Conservation (phyloP, 2,329 filamentous ascomycete genomes). For the Trichoderma sp. region DNA sequence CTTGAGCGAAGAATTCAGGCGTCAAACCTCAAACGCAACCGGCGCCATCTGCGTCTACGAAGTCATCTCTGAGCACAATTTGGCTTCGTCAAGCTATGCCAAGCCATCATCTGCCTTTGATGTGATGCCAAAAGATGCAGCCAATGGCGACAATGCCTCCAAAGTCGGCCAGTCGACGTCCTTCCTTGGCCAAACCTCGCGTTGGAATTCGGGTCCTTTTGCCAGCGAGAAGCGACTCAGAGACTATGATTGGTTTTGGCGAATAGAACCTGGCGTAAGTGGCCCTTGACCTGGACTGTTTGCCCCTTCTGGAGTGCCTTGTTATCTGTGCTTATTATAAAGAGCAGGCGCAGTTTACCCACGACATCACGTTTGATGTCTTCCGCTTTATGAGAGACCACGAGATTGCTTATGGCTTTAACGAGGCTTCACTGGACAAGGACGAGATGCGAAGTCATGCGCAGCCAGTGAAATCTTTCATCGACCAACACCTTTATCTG, state of each 20-base stretch:
- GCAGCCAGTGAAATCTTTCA: constrained; percentile 48
- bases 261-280: constrained; percentile 61
- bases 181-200: constrained; percentile 72
- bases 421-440: constrained; percentile 51
- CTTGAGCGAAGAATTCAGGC: constrained; percentile 77
- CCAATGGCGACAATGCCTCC: constrained; percentile 47
- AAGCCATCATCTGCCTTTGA: constrained; percentile 58
- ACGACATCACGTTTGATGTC: constrained; percentile 76
- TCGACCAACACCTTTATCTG: constrained; percentile 46
- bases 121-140: neutral
- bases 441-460: constrained; percentile 48
- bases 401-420: constrained; percentile 75
- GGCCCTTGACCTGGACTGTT: too few species aligned
- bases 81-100: constrained; percentile 48
- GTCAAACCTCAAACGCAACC: constrained; percentile 65
- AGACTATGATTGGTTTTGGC: constrained; percentile 61
- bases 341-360: constrained; percentile 54
- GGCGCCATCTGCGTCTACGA: constrained; percentile 72
- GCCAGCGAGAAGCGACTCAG: constrained; percentile 73
- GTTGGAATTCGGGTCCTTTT: constrained; percentile 83
- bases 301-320: neutral
- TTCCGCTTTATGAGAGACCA: constrained; percentile 85
- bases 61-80: constrained; percentile 73
- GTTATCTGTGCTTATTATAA: neutral
- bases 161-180: constrained; percentile 52